Evolutionary conservation across 139 green algal species (phyloP).

Genomic region (Pleodorina starrii): DNA sequence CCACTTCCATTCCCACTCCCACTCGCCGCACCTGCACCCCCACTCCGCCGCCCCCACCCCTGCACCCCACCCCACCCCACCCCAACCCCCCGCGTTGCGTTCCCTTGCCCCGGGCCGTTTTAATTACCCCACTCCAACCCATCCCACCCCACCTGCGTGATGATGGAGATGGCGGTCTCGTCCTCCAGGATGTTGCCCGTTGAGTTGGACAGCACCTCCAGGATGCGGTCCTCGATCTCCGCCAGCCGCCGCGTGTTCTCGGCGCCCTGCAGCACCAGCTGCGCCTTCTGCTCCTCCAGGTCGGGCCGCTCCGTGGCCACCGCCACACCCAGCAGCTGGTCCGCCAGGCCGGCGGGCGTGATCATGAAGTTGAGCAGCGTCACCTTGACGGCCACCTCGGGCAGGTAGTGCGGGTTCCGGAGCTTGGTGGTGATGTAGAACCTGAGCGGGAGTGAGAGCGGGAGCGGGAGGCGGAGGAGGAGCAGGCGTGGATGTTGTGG

Average conservation of each 20-base stretch:
- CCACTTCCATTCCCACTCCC: too few species aligned
- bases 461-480: too few species aligned
- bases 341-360: slow-evolving; percentile 77
- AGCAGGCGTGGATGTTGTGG: neutral
- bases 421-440: slow-evolving; percentile 87
- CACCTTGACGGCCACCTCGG: slow-evolving; percentile 83
- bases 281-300: slow-evolving; percentile 83
- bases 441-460: slow-evolving; percentile 58
- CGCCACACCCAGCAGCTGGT: slow-evolving; percentile 85
- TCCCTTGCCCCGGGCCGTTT: too few species aligned
- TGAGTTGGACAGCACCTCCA: slow-evolving; percentile 72
- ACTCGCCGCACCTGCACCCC: too few species aligned
- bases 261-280: slow-evolving; percentile 75
- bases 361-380: slow-evolving; percentile 91
- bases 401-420: slow-evolving; percentile 74
- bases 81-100: too few species aligned
- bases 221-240: slow-evolving; percentile 87
- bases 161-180: slow-evolving; percentile 81
- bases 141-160: slow-evolving; percentile 73
- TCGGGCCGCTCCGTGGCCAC: slow-evolving; percentile 85
- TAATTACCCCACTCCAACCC: too few species aligned
- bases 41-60: too few species aligned
- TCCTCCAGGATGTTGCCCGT: slow-evolving; percentile 88
- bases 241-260: slow-evolving; percentile 81
- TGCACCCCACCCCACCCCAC: too few species aligned